Evolutionary conservation across 2,329 filamentous ascomycete genomes (phyloP), one percentile per base, ranked within the genome.

Genomic region (Aspergillus cejpii): DNA sequence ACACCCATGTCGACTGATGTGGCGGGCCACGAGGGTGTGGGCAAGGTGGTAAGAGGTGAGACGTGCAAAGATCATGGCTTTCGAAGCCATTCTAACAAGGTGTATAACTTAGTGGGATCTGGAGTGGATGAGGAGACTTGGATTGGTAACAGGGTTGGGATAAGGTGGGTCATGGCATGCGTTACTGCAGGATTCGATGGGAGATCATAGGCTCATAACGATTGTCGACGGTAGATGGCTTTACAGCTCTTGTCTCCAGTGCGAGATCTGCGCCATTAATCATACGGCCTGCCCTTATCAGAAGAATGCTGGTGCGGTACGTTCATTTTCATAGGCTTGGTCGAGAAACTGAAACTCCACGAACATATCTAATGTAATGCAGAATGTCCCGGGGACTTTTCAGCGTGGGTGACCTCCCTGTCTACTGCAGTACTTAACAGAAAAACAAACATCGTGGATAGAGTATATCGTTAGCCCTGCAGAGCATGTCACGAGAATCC

Each of bases 11-110:
- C 58, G 55, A 73, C 70, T 5, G 62, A 72, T 45, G 66, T 74
- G 3, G 70, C 71, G 2, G 71, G 72, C 2, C 71, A 74, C 50
- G 72, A 74, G 45, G 72, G 71, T 14, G 62, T 74, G 15, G 71
- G 71, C 3, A 62, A 51, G 7, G 68, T 74, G 5, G 65, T 74
- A 6, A 31, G 45, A 50, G 62, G 62, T 62, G 15, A 34, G 31
- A 15, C 14, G 10, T 11, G 11, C 17, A 31, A 15, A 31, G 28
- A n/a, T n/a, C 23, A 24, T 17, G 5, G 7, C 10, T 17, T 34
- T 12, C 14, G 11, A 20, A 23, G 7, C 34, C 14, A 28, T 17
- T 20, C 14, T 37, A 27, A 37, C n/a, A 37, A 8, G 15, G 10
- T 5, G 14, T 20, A 15, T 11, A 1, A 15, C 5, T 15, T 45